phyloP scores from a whole-genome alignment of 495 filamentous ascomycete genomes.

The Terfezia boudieri region DNA sequence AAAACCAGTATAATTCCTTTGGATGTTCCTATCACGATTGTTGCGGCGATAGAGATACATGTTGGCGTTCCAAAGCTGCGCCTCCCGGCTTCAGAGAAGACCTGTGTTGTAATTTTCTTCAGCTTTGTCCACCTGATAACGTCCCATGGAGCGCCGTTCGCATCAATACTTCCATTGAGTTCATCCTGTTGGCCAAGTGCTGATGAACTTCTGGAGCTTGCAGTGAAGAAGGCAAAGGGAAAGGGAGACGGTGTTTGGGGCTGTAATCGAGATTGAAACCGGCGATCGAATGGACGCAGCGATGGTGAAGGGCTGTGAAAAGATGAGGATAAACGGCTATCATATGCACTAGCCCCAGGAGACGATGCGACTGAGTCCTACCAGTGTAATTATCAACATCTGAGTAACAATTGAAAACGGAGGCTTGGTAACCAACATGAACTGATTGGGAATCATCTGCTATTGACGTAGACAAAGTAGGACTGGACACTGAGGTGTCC shows the following conservation, averaged over 20 bases:
- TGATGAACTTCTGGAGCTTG: conserved; percentile 61
- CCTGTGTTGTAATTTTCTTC: conserved; percentile 65
- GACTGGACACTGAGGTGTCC: conserved; percentile 23
- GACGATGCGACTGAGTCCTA: conserved; percentile 71
- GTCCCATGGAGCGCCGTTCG: conserved; percentile 47
- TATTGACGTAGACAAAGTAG: conserved; percentile 33
- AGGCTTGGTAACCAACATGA: conserved; percentile 33
- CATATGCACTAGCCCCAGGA: conserved; percentile 38
- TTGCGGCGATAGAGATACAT: conserved; percentile 70
- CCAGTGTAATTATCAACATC: conserved; percentile 15
- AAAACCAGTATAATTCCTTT: conserved; percentile 89
- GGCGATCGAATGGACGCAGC: conserved; percentile 76
- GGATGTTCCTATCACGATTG: conserved; percentile 75
- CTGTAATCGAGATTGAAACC: conserved; percentile 64
- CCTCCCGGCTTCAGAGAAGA: conserved; percentile 85
- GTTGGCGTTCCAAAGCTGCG: conserved; percentile 83
- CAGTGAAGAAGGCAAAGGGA: conserved; percentile 42
- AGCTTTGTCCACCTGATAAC: conserved; percentile 90
- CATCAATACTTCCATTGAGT: conserved; percentile 4
- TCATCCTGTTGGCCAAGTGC: conserved; percentile 26
- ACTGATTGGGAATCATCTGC: conserved; percentile 75
- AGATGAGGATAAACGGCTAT: conserved; percentile 24
- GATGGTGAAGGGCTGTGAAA: conserved; percentile 39
- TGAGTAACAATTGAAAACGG: neutral
- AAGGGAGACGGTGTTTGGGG: conserved; percentile 30